Conservation (phyloP, 345 rosid species). For the Gossypium stocksii region DNA sequence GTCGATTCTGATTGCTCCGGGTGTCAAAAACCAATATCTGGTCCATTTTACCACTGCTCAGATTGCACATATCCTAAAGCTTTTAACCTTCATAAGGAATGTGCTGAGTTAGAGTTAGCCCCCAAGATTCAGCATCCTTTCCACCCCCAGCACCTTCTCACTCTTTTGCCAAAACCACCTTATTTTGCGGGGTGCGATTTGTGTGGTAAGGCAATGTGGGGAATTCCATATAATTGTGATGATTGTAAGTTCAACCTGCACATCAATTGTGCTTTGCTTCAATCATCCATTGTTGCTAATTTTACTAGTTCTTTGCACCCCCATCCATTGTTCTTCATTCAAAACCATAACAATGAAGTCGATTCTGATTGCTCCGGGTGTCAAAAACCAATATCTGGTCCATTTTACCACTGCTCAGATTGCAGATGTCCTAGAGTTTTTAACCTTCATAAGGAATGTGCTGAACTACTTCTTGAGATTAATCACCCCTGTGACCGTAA, state of each 20-base stretch:
- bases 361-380: accelerated
- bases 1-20: accelerated
- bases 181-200: not conserved
- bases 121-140: not conserved
- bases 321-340: not conserved
- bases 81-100: not conserved
- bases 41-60: too few species aligned
- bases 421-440: accelerated
- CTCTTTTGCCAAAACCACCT: not conserved
- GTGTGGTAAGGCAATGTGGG: accelerated
- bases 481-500: not conserved
- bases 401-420: too few species aligned
- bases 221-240: not conserved
- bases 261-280: not conserved
- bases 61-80: too few species aligned
- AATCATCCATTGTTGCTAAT: not conserved
- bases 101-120: not conserved
- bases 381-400: not conserved
- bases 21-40: too few species aligned
- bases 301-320: not conserved
- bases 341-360: not conserved
- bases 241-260: not conserved
- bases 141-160: not conserved
- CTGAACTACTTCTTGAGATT: too few species aligned
- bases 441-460: too few species aligned